Conservation (phyloP, 2,329 filamentous ascomycete genomes). For the Ascochyta clinopodiicola region DNA sequence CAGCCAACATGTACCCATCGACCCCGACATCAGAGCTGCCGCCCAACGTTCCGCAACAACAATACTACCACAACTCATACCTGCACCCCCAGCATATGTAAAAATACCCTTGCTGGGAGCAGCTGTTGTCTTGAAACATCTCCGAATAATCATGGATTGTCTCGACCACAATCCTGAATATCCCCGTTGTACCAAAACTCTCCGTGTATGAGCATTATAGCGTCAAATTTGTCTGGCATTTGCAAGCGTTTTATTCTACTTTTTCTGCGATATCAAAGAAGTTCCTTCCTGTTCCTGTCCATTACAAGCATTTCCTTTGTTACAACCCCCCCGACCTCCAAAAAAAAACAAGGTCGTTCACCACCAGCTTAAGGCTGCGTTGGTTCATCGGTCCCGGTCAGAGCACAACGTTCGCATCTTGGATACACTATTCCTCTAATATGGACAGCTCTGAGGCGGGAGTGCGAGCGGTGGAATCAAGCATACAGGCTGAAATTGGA, state of each 20-base stretch:
- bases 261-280: constrained; percentile 44
- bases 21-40: constrained; percentile 47
- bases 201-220: constrained; percentile 50
- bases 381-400: constrained; percentile 24
- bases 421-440: constrained; percentile 40
- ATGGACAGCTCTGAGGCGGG: constrained; percentile 31
- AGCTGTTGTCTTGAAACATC: constrained; percentile 23
- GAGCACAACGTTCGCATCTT: constrained; percentile 27
- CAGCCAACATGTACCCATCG: constrained; percentile 41
- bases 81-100: constrained; percentile 47
- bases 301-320: constrained; percentile 48
- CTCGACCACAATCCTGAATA: constrained; percentile 18
- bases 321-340: constrained; percentile 30
- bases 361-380: constrained; percentile 15
- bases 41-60: constrained; percentile 39
- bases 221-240: constrained; percentile 47
- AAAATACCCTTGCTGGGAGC: constrained; percentile 21
- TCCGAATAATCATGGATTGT: constrained; percentile 23
- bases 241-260: constrained; percentile 45
- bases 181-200: constrained; percentile 47
- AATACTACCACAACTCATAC: constrained; percentile 47
- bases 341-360: constrained; percentile 32
- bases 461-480: constrained; percentile 32
- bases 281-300: constrained; percentile 32
- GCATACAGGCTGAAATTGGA: constrained; percentile 47